Base-by-base conservation (phyloP, 1,284 basidiomycete species). In the Austroboletus novae-zelandiae region DNA sequence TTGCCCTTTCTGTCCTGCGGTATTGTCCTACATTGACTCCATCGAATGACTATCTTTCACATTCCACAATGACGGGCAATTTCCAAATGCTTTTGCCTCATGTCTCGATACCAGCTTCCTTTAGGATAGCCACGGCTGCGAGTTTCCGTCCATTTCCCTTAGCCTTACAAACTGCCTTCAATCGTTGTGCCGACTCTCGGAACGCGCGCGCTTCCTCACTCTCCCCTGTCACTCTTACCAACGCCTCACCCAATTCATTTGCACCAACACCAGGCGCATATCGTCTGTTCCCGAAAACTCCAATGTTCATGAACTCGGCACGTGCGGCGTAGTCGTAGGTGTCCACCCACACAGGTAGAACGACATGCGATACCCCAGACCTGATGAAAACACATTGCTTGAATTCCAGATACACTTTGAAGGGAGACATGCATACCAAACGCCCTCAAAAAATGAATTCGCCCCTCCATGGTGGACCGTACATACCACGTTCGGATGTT, bases 341-440 rank as follows among this genome's bases (percentile, higher is more conserved):
- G 32, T 61, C 59, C 23, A 7, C 25, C 57, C 54, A 59, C 4
- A 47, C 50, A 1, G 57, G 47, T n/a, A 59, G 54, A 9, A 56
- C 40, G 11, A 56, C 34, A 7, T 57, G 55, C 1, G 56, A 45
- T 2, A 43, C 3, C 1, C 56, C 56, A 20, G 44, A 53, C 43
- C 54, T 50, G n/a, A n/a, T n/a, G n/a, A n/a, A n/a, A n/a, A 9
- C 25, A 27, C 4, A 27, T 11, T 39, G 29, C n/a, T n/a, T n/a
- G n/a, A n/a, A n/a, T n/a, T n/a, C n/a, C n/a, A n/a, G n/a, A n/a
- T n/a, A n/a, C n/a, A n/a, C n/a, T n/a, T n/a, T n/a, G n/a, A 41
- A 32, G 17, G 4, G n/a, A n/a, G n/a, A n/a, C 2, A 7, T 17
- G 15, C 34, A 10, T n/a, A 36, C 35, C 35, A 36, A 36, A 36